phyloP scores from a whole-genome alignment of 2,329 filamentous ascomycete genomes.

The Scytalidium lignicola region DNA sequence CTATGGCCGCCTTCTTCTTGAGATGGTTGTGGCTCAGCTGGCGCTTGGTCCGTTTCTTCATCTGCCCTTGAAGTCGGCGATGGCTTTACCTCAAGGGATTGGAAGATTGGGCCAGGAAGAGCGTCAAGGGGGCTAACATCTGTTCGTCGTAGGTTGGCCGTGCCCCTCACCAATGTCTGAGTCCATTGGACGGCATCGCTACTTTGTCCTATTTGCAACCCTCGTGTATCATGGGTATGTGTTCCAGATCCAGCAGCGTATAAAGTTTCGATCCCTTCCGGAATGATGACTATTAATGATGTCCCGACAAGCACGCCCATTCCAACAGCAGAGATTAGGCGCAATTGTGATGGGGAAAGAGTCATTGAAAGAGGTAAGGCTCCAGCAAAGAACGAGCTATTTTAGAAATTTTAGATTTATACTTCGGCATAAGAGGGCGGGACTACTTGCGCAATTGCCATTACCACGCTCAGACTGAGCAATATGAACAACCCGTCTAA shows the following conservation, averaged over 20 bases:
- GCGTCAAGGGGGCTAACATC: conserved; percentile 4
- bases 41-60: not conserved
- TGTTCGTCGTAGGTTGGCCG: not conserved
- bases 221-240: conserved; percentile 15
- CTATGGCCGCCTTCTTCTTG: conserved; percentile 31
- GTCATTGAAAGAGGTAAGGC: conserved; percentile 85
- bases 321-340: conserved; percentile 85
- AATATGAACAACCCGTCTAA: conserved; percentile 30
- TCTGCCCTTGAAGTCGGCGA: not conserved
- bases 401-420: not conserved
- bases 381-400: conserved; percentile 88
- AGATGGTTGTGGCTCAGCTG: conserved; percentile 19
- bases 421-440: not conserved
- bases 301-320: conserved; percentile 94
- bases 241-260: conserved; percentile 49
- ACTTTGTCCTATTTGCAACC: not conserved
- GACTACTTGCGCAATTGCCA: conserved; percentile 51
- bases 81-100: conserved; percentile 1
- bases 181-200: not conserved
- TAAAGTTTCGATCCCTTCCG: conserved; percentile 89
- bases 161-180: conserved; percentile 15
- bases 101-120: conserved; percentile 6
- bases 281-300: conserved; percentile 93
- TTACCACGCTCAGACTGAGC: conserved; percentile 39
- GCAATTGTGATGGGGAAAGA: conserved; percentile 79